A percentile compares a stretch with the other conserved stretches of the same genome.
Evolutionary conservation across 805 yeast genomes (phyloP).

Genomic region (Lipomyces yamanashiensis): DNA sequence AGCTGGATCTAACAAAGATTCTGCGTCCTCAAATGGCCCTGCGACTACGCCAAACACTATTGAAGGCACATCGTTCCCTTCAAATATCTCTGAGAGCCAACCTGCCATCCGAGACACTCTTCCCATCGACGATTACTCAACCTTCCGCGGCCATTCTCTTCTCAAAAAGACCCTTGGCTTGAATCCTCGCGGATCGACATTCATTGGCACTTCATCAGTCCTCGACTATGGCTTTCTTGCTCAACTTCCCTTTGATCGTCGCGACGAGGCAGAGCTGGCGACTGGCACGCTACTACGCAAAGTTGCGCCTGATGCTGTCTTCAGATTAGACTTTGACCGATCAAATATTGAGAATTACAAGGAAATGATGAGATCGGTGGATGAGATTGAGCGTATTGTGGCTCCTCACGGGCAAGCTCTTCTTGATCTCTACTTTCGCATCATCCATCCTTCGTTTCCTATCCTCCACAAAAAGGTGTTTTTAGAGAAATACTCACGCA

Average conservation of each 20-base stretch:
- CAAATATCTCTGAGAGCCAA: background rate
- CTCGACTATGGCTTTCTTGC: constrained; percentile 75
- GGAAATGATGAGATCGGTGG: constrained; percentile 75
- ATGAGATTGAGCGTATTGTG: constrained; percentile 79
- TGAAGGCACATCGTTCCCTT: background rate
- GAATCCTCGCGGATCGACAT: constrained; percentile 89
- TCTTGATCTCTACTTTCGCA: constrained; percentile 74
- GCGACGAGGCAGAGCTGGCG: constrained; percentile 79
- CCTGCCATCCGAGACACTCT: constrained; percentile 32
- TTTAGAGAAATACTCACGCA: constrained; percentile 84
- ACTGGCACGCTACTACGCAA: constrained; percentile 70
- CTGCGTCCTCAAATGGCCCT: background rate
- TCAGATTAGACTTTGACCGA: constrained; percentile 74
- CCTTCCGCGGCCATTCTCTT: constrained; percentile 64
- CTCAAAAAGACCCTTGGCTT: constrained; percentile 71
- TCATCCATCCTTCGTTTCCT: constrained; percentile 90
- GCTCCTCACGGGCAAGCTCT: constrained; percentile 88
- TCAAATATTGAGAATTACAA: constrained; percentile 65
- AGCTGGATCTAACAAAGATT: background rate
- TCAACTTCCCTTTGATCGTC: constrained; percentile 64
- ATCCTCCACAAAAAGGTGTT: constrained; percentile 89
- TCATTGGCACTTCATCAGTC: constrained; percentile 85
- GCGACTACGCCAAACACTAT: background rate
- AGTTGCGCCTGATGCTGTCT: constrained; percentile 77
- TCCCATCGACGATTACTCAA: constrained; percentile 71